Percentiles rank a stretch among this genome's conserved stretches.
Conservation (phyloP, 495 filamentous ascomycete genomes). For the Xylaria cubensis region DNA sequence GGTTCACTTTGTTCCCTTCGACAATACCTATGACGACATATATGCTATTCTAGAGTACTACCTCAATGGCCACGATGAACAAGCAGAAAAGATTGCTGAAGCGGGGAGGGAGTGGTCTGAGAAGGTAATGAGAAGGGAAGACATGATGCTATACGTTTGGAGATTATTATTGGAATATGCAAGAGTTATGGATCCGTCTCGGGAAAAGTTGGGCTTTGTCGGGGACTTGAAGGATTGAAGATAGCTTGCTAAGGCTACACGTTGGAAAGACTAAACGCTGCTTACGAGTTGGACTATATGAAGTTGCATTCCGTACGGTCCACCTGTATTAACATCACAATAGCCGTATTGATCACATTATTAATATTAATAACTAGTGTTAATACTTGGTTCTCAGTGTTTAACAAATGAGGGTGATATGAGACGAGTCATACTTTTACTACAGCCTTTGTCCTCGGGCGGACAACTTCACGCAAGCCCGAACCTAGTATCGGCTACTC, state of each 20-base stretch:
- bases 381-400: neutral
- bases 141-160: conserved; percentile 73
- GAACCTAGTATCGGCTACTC: conserved; percentile 4
- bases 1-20: conserved; percentile 73
- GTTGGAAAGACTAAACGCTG: too few relatives aligned
- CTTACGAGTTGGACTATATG: neutral
- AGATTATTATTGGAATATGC: conserved; percentile 75
- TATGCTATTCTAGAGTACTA: conserved; percentile 72
- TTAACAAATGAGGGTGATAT: neutral
- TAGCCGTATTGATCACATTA: neutral
- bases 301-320: neutral
- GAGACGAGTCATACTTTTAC: neutral
- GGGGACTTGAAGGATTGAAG: conserved; percentile 37
- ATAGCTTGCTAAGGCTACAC: neutral
- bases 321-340: neutral
- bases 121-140: conserved; percentile 67
- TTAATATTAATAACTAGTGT: neutral
- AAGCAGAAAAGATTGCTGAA: conserved; percentile 65
- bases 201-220: conserved; percentile 65
- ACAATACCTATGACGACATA: conserved; percentile 71
- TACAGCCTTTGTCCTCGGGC: neutral
- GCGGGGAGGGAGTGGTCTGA: conserved; percentile 69
- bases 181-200: conserved; percentile 65
- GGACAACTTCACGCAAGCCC: neutral
- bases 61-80: conserved; percentile 63